These are phyloP conservation scores for Salix suchowensis DNA, from an alignment of 345 rosid genomes.

Conservation along the genomic window DNA sequence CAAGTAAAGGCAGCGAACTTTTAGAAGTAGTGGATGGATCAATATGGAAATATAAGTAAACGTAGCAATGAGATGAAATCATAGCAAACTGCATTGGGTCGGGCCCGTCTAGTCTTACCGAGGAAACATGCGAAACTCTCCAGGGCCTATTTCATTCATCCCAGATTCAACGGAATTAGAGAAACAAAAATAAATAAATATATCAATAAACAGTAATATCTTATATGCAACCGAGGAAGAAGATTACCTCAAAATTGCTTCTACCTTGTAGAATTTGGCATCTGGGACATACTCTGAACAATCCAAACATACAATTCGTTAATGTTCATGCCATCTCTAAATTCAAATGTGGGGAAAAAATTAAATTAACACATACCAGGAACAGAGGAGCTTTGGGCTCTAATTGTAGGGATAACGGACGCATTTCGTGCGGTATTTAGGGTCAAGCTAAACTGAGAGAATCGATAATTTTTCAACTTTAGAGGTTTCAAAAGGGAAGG, in stretches of 20 bases:
- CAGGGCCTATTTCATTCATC: conserved; percentile 55
- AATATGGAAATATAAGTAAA: too few relatives aligned
- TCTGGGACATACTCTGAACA: conserved; percentile 55
- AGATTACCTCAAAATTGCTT: conserved; percentile 70
- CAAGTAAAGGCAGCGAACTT: too few relatives aligned
- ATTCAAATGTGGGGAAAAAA: not conserved
- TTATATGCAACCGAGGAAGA: not conserved
- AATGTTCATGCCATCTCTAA: not conserved
- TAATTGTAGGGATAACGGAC: conserved; percentile 36
- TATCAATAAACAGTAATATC: not conserved
- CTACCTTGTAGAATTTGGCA: conserved; percentile 77
- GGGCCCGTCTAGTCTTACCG: conserved; percentile 40
- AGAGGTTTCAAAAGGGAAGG: conserved; percentile 30
- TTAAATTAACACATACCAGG: conserved; percentile 30
- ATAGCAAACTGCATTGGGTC: too few relatives aligned
- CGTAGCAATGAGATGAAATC: too few relatives aligned
- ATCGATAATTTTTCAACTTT: conserved; percentile 24
- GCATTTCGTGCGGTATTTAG: conserved; percentile 23
- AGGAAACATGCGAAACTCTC: conserved; percentile 76
- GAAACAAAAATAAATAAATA: not conserved
- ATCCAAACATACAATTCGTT: not conserved
- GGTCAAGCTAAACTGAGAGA: conserved; percentile 20
- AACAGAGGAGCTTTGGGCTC: conserved; percentile 41
- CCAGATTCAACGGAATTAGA: conserved; percentile 5
- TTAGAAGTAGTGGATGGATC: too few relatives aligned